Base-by-base conservation (phyloP, 768 basidiomycete species). In the Phylloporus sp. region DNA sequence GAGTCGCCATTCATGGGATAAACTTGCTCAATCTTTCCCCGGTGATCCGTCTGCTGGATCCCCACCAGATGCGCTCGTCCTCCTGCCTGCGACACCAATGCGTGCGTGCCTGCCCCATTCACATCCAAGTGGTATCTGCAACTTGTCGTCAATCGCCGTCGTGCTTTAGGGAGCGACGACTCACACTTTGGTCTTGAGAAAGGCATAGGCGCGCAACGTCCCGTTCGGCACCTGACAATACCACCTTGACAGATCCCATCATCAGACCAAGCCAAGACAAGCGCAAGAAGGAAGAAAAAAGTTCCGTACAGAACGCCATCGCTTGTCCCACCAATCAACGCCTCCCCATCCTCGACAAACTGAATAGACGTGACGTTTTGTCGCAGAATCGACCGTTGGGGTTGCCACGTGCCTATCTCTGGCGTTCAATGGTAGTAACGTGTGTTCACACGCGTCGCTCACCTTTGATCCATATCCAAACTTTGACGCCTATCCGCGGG, bases 201-300 rank as follows among this genome's bases (percentile, higher is more conserved):
- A 82, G 6, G 75, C 69, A 46, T 78, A 78, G 10, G 78, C 81
- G 5, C 78, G 75, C 36, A 82, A 65, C 11, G 77, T 83, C 22
- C 83, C 83, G 52, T 83, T 82, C 0, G 81, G 81, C 48, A 86
- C 68, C 57, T 80, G 78, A 54, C 79, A 83, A 59, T 80, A 75
- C 84, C 84, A 85, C 50, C 82, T 84, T 46, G 22, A 35, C 37
- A 27, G 37, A 27, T 29, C 18, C 13, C 29, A 14, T 38, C 28
- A 21, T 67, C 5, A 63, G 56, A 34, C 31, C 37, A 24, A 20
- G 6, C 17, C 24, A 1, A 38, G n/a, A 23, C 24, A 38, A 28
- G 9, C 23, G 9, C 23, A 23, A 44, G 21, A 35, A 36, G 35
- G 9, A 8, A 6, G 45, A 20, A 35, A 36, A 36, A 8, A 8